These are phyloP conservation scores for Clitocybe nebularis DNA, from an alignment of 1,284 basidiomycete species.

Conservation along the genomic window DNA sequence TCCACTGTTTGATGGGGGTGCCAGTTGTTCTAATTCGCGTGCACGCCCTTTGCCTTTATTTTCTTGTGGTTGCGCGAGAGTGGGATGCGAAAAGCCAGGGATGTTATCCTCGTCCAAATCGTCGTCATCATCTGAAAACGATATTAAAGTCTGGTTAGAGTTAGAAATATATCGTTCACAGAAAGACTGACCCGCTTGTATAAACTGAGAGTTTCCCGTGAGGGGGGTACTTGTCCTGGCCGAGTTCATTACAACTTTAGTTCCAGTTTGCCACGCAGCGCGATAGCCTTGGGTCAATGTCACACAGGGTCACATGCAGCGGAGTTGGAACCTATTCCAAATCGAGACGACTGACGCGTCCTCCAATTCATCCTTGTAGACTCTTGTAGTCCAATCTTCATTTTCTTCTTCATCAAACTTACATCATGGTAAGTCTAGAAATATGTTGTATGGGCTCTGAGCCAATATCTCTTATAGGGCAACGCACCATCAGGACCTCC, in stretches of 20 bases:
- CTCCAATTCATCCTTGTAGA: slow-evolving; percentile 21
- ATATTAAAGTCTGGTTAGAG: slow-evolving; percentile 5
- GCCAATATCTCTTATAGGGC: slow-evolving; percentile 52
- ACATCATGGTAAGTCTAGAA: slow-evolving; percentile 25
- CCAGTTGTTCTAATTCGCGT: slow-evolving; percentile 48
- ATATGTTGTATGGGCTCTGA: slow-evolving; percentile 2
- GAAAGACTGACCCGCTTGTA: slow-evolving; percentile 57
- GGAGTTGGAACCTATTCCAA: slow-evolving; percentile 28
- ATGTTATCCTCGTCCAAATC: slow-evolving; percentile 77
- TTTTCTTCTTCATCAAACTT: slow-evolving; percentile 7
- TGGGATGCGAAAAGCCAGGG: slow-evolving; percentile 69
- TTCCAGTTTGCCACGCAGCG: slow-evolving; percentile 22
- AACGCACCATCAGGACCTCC: slow-evolving; percentile 60
- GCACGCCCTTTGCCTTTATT: slow-evolving; percentile 74
- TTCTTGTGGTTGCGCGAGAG: slow-evolving; percentile 35
- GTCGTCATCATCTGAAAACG: slow-evolving; percentile 53
- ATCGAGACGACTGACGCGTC: slow-evolving; percentile 60
- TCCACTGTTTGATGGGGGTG: slow-evolving; percentile 35
- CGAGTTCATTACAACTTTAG: slow-evolving; percentile 25
- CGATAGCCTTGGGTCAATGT: slow-evolving; percentile 18
- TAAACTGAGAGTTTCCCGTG: slow-evolving; percentile 66
- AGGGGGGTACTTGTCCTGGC: slow-evolving; percentile 40
- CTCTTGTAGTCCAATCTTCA: slow-evolving; percentile 15
- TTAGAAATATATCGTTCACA: background rate
- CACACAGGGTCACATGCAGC: slow-evolving; percentile 18